Percentiles rank a stretch among this genome's conserved stretches.
These are phyloP conservation scores for Amphirosellinia nigrospora DNA, from an alignment of 495 filamentous ascomycete species.

Conservation along the genomic window DNA sequence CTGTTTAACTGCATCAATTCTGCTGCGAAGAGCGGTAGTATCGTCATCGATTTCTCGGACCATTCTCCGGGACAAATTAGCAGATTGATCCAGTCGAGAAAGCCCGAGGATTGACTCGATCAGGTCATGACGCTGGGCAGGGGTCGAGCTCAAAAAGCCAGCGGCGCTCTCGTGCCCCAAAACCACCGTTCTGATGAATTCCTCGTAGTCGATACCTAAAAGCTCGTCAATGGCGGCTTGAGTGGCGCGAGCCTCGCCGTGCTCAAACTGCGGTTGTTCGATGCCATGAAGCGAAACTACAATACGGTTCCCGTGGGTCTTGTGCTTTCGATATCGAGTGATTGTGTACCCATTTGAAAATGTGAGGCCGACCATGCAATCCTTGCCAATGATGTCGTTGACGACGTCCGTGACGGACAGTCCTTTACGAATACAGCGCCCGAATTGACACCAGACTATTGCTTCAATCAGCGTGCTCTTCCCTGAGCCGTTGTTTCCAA, in stretches of 20 bases:
- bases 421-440: slow-evolving; percentile 38
- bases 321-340: slow-evolving; percentile 37
- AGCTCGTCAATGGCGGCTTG: slow-evolving; percentile 41
- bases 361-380: slow-evolving; percentile 37
- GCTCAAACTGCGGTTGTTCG: slow-evolving; percentile 39
- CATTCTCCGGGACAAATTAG: slow-evolving; percentile 33
- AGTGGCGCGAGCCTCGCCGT: slow-evolving; percentile 28
- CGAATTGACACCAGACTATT: slow-evolving; percentile 46
- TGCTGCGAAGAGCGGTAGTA: neutral
- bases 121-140: slow-evolving; percentile 34
- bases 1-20: slow-evolving; percentile 9
- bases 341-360: slow-evolving; percentile 43
- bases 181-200: slow-evolving; percentile 40
- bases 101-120: slow-evolving; percentile 41
- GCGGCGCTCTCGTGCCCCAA: slow-evolving; percentile 41
- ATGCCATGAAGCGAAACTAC: slow-evolving; percentile 36
- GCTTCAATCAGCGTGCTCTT: slow-evolving; percentile 44
- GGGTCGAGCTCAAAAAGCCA: slow-evolving; percentile 40
- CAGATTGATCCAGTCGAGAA: slow-evolving; percentile 36
- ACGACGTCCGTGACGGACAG: slow-evolving; percentile 39
- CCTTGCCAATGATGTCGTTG: slow-evolving; percentile 38
- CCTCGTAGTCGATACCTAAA: slow-evolving; percentile 41
- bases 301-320: slow-evolving; percentile 29
- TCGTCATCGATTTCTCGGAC: slow-evolving; percentile 34
- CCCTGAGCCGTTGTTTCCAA: slow-evolving; percentile 37